Percentiles rank a stretch among this genome's conserved stretches.
These are phyloP conservation scores for Diplodia intermedia DNA, from an alignment of 2,329 filamentous ascomycete species.

Conservation along the genomic window DNA sequence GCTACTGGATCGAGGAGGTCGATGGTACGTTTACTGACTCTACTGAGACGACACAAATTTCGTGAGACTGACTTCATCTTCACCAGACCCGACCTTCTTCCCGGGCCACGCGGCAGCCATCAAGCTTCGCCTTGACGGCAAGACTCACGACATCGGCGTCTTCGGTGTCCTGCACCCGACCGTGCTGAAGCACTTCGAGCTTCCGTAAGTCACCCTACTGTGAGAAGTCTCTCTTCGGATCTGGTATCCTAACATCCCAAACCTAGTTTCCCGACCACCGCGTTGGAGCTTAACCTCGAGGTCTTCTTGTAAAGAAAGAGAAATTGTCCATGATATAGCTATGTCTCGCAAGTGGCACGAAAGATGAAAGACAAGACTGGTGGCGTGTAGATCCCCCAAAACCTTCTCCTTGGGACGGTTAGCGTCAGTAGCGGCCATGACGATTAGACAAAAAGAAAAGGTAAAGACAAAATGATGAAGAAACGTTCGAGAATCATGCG, in stretches of 20 bases:
- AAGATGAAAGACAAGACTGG: neutral
- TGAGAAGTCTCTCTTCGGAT: neutral
- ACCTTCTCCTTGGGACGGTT: neutral
- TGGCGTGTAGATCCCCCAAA: slow-evolving; percentile 15
- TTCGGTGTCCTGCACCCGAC: slow-evolving; percentile 94
- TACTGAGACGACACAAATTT: neutral
- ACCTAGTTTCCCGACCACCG: slow-evolving; percentile 84
- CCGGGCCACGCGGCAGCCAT: slow-evolving; percentile 86
- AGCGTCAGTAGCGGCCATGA: slow-evolving; percentile 2
- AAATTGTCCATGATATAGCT: neutral
- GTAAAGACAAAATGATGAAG: slow-evolving; percentile 19
- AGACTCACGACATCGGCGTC: slow-evolving; percentile 79
- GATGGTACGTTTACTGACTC: slow-evolving; percentile 62
- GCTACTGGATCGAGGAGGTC: slow-evolving; percentile 95
- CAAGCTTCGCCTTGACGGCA: slow-evolving; percentile 75
- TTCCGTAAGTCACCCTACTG: slow-evolving; percentile 65
- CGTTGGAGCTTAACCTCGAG: slow-evolving; percentile 92
- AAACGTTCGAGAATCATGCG: neutral
- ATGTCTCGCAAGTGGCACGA: neutral
- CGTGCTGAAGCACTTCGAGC: slow-evolving; percentile 90
- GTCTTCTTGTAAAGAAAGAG: slow-evolving; percentile 72
- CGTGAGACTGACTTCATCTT: slow-evolving; percentile 1
- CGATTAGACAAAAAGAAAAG: slow-evolving; percentile 20
- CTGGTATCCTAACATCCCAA: neutral
- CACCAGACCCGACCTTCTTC: slow-evolving; percentile 82